Conservation (phyloP, 2,329 filamentous ascomycete genomes). For the Phialophora chinensis region DNA sequence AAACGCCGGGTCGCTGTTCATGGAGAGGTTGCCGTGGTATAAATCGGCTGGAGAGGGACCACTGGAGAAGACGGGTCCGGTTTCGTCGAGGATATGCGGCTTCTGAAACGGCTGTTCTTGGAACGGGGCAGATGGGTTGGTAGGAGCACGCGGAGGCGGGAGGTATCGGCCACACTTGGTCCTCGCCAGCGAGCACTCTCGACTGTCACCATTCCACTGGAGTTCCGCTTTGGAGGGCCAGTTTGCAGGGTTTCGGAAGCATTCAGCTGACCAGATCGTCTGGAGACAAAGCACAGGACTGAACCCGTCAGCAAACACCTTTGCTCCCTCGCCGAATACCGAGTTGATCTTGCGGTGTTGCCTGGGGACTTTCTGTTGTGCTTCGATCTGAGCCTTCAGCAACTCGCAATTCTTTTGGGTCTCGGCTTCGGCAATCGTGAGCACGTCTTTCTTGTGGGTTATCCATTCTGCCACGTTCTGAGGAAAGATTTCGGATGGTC, state of each 20-base stretch:
- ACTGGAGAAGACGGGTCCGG: constrained; percentile 27
- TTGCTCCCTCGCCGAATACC: constrained; percentile 29
- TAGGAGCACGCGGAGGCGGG: constrained; percentile 29
- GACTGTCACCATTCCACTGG: constrained; percentile 32
- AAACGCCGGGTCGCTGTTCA: constrained; percentile 31
- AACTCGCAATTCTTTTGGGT: constrained; percentile 23
- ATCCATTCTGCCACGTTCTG: constrained; percentile 30
- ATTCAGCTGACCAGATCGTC: constrained; percentile 33
- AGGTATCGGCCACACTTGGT: constrained; percentile 30
- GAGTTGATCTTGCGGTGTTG: constrained; percentile 29
- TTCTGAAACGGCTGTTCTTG: constrained; percentile 26
- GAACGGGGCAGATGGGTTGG: constrained; percentile 10
- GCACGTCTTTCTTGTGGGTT: constrained; percentile 27
- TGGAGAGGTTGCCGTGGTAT: constrained; percentile 22
- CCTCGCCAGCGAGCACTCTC: constrained; percentile 24
- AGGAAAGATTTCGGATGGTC: constrained; percentile 29
- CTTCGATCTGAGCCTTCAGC: constrained; percentile 29
- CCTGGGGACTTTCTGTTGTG: constrained; percentile 26
- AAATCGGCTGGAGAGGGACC: constrained; percentile 30
- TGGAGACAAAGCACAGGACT: constrained; percentile 29
- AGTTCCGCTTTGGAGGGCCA: constrained; percentile 31
- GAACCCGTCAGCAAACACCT: constrained; percentile 32
- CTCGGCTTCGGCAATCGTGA: constrained; percentile 25
- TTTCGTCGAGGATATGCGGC: constrained; percentile 25
- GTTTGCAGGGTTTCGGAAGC: constrained; percentile 10